Base-by-base conservation (phyloP, 306 rosid species). In the Trifolium dubium region DNA sequence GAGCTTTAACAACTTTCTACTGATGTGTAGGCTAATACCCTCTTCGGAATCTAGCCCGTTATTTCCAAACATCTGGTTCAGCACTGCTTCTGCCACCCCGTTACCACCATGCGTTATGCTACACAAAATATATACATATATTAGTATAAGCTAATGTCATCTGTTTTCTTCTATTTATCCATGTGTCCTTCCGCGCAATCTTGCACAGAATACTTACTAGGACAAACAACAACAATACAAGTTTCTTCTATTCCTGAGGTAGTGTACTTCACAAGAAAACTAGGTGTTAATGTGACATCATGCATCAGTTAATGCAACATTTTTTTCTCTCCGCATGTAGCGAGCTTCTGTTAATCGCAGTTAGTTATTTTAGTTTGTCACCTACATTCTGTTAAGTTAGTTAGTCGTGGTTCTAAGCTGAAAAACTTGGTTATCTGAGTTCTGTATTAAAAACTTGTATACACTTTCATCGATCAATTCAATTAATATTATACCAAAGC, bases 1-100 rank as follows among this genome's bases (percentile, higher is more conserved):
- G 23, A 89, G 92, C 83, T 88, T 88, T 81, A 92, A 83, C 58
- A 94, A 86, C 74, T 88, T 92, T 73, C 96, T 83, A 79, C 99
- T 87, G 71, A 94, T 85, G 39, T 92, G 85, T 13, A 94, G 85
- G 85, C 96, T 86, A 34, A 86, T 60, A 43, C 97, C 97, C 65
- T 92, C 98, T 32, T 94, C 98, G 0, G 93, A 89, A 44, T 88
- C 79, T 10, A 84, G 73, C 10, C 82, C 89, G 7, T 83, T 79
- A 12, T 73, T 85, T 55, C 86, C 97, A 81, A 91, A 94, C 96
- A 92, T 88, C 83, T 92, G 89, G 80, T 88, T 88, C 81, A 92
- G 79, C 77, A 90, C 80, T 7, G 85, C 79, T 82, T 88, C 97
- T 8, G 96, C 84, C 70, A 92, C 88, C 77, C 97, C 97, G 30